Evolutionary conservation across 805 yeast species (phyloP), one percentile per base, ranked within the genome.

Genomic region (Suhomyces emberorum): DNA sequence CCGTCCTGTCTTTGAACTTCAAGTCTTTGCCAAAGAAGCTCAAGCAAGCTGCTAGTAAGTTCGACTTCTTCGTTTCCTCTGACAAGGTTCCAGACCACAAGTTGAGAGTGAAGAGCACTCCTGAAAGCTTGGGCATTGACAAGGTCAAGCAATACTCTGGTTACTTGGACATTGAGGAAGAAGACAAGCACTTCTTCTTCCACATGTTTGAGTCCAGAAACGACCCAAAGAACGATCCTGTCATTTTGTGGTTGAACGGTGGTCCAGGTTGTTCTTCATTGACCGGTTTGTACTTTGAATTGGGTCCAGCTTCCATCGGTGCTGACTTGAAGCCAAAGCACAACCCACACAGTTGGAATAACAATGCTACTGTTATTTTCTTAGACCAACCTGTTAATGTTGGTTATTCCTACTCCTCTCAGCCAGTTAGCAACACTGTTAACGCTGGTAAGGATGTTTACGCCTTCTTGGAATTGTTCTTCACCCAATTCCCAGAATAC

Each of bases 221-320:
- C 52, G 88, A 87, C 58, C 97, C 97, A 3, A 63, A 60, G 36
- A 85, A 69, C 35, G 97, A 91, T 61, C 97, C 97, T 2, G 73
- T 88, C 15, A 74, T 91, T 37, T 70, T 91, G 48, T 88, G 96
- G 98, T 70, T 89, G 50, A 89, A 89, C 56, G 97, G 97, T 46
- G 96, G 97, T 4, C 97, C 97, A 24, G 97, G 97, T 9, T 89
- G 97, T 57, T 86, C 96, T 0, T 86, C 96, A 1, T 65, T 88
- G 55, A 86, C 95, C 22, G 97, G 97, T 7, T 68, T 89, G 39
- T 78, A 91, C 51, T 88, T 89, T 54, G 98, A 91, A 60, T 73
- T 88, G 54, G 98, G 98, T 17, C 95, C 97, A 4, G 76, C 95
- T 0, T 71, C 81, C 10, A 78, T 91, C 41, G 79, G 76, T 42